Conservation (phyloP, 768 basidiomycete genomes). For the Pleurotus tuoliensis region DNA sequence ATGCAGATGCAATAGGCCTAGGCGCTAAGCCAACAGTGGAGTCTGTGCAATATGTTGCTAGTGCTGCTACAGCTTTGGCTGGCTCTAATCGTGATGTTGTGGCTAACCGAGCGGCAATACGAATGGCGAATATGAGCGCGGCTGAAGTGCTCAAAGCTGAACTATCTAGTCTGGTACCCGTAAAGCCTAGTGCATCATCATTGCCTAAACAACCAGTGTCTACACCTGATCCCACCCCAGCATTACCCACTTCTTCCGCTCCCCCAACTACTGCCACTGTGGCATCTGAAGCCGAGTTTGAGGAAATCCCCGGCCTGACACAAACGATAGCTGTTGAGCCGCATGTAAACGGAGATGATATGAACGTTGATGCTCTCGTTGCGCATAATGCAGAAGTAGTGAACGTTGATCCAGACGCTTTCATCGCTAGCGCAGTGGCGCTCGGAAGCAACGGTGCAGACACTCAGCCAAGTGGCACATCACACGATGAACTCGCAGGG, state of each 20-base stretch:
- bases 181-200: constrained; percentile 37
- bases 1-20: constrained; percentile 73
- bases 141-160: constrained; percentile 93
- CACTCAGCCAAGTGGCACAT: constrained; percentile 17
- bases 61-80: constrained; percentile 69
- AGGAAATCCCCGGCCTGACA: constrained; percentile 4
- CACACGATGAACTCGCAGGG: constrained; percentile 19
- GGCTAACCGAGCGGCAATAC: constrained; percentile 83
- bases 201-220: constrained; percentile 31
- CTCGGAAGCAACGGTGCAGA: constrained; percentile 21
- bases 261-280: not conserved
- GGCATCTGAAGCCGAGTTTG: not conserved
- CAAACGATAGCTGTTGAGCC: not conserved
- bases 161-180: constrained; percentile 55
- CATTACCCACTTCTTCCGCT: constrained; percentile 6
- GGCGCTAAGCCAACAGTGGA: constrained; percentile 60
- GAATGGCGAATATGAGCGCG: constrained; percentile 96
- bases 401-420: constrained; percentile 22
- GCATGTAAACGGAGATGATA: constrained; percentile 5
- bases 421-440: not conserved
- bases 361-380: constrained; percentile 10
- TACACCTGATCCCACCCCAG: constrained; percentile 15
- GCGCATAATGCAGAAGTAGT: constrained; percentile 22
- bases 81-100: constrained; percentile 91
- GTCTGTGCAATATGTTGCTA: constrained; percentile 52